Evolutionary conservation across 345 rosid species (phyloP), one percentile per base, ranked within the genome.

Genomic region (Trapa bicornis): DNA sequence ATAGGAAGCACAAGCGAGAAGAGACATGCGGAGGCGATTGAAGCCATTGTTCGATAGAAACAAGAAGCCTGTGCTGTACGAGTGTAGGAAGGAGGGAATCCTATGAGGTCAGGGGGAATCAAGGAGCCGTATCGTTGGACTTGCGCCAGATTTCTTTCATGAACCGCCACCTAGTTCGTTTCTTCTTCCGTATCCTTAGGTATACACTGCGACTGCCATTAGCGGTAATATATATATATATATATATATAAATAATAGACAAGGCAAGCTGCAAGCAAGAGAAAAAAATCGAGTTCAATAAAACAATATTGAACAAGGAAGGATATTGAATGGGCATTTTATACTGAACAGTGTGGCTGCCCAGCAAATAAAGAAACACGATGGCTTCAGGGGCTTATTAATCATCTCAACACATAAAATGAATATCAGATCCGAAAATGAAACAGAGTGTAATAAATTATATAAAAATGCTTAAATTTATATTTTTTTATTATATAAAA

Each of bases 271-370:
- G 79, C 75, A 68, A 43, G 36, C 73, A 43, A 75, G 56, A 37
- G 48, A 67, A 54, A 71, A 75, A 71, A 52, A 12, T 41, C 29
- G 65, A 68, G 52, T 65, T 33, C 39, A 33, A 65, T 36, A 62
- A 65, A 71, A 71, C 41, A 47, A 37, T 57, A 43, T 38, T 15
- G 47, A 15, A 37, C 15, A 41, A 35, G 36, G 3, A 8, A n/a
- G 35, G 8, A 1, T n/a, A 7, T 0, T 29, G 52, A 50, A 37
- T 48, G 14, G 29, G 29, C 29, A 22, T 22, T 22, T 22, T 35
- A 37, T 87, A 89, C 99, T 97, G 95, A 91, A 89, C 71, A 94
- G 97, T 13, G 96, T 94, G 66, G 99, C 92, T 45, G 93, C 91
- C 75, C 96, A 58, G 61, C 72, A 47, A 17, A 65, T 67, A 64